phyloP scores from a whole-genome alignment of 768 basidiomycete species.

The Cantharellus anzutake region DNA sequence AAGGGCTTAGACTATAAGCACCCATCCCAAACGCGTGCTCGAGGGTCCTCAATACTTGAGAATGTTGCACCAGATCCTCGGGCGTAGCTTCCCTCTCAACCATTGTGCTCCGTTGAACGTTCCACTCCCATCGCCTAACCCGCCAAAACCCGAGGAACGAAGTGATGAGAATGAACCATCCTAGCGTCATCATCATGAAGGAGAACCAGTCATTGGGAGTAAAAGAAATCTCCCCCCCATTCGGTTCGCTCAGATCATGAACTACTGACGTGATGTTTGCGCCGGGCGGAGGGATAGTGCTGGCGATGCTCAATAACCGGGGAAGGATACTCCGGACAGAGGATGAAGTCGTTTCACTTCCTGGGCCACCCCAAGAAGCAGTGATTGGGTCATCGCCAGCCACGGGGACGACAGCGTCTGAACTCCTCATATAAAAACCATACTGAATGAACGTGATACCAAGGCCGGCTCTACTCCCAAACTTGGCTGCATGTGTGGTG shows the following conservation, averaged over 20 bases:
- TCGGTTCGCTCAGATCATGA: not conserved
- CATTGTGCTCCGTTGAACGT: slow-evolving; percentile 25
- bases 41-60: slow-evolving; percentile 30
- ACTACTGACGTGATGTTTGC: slow-evolving; percentile 17
- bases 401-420: slow-evolving; percentile 3
- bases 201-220: slow-evolving; percentile 73
- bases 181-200: slow-evolving; percentile 80
- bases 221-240: not conserved
- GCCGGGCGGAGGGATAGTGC: not conserved
- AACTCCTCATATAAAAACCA: slow-evolving; percentile 50
- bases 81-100: slow-evolving; percentile 4
- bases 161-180: slow-evolving; percentile 83
- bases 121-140: slow-evolving; percentile 67
- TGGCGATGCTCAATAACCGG: not conserved
- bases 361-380: not conserved
- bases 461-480: slow-evolving; percentile 86
- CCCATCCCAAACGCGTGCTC: slow-evolving; percentile 31
- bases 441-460: slow-evolving; percentile 89
- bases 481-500: slow-evolving; percentile 77
- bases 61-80: slow-evolving; percentile 32
- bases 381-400: slow-evolving; percentile 8
- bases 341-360: not conserved
- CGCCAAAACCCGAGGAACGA: slow-evolving; percentile 69
- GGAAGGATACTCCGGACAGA: not conserved
- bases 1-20: not conserved